Evolutionary conservation across 2,329 filamentous ascomycete genomes (phyloP).

Genomic region (Ophiostoma perfectum): DNA sequence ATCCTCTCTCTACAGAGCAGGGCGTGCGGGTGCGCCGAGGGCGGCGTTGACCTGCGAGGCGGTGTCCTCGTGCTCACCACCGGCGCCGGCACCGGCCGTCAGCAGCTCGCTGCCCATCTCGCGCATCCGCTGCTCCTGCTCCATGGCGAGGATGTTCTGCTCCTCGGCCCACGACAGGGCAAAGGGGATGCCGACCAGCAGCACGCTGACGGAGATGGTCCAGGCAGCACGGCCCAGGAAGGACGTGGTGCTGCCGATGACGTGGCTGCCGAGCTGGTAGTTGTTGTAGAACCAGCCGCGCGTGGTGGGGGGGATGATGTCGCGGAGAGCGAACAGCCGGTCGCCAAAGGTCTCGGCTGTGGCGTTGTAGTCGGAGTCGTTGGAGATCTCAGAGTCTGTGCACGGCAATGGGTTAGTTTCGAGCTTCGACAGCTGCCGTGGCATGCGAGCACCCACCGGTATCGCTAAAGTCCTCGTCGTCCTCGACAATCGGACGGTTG

Average conservation of each 20-base stretch:
- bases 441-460: constrained; percentile 56
- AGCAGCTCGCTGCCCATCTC: constrained; percentile 75
- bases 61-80: constrained; percentile 38
- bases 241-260: constrained; percentile 55
- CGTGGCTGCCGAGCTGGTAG: constrained; percentile 49
- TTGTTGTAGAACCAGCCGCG: constrained; percentile 62
- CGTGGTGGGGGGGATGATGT: constrained; percentile 69
- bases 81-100: constrained; percentile 41
- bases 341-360: constrained; percentile 57
- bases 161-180: constrained; percentile 91
- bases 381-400: constrained; percentile 76
- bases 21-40: constrained; percentile 43
- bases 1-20: constrained; percentile 43
- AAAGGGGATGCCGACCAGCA: constrained; percentile 89
- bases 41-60: constrained; percentile 47
- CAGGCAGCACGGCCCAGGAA: constrained; percentile 84
- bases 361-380: constrained; percentile 66
- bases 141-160: constrained; percentile 95
- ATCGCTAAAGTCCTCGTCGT: constrained; percentile 89
- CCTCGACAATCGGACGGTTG: constrained; percentile 59
- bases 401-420: not conserved
- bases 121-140: constrained; percentile 94
- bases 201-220: constrained; percentile 82
- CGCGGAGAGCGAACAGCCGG: constrained; percentile 65
- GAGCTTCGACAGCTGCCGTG: not conserved